Evolutionary conservation across 768 basidiomycete species (phyloP), one percentile per base, ranked within the genome.

Genomic region (Auricularia cornea): DNA sequence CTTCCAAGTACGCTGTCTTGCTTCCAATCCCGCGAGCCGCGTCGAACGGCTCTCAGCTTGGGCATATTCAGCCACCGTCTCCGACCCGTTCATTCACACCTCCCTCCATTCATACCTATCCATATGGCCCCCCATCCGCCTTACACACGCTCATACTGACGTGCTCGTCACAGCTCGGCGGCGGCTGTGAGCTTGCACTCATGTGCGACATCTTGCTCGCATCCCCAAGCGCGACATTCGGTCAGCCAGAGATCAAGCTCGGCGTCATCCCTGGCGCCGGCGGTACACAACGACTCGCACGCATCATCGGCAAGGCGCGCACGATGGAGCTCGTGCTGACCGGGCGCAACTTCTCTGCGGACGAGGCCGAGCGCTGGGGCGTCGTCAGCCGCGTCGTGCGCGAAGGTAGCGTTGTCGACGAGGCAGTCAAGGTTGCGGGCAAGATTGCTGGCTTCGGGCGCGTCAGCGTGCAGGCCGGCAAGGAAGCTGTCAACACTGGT

Each of bases 281-380:
- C 18, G 79, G 79, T 3, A 79, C 77, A 2, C 79, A 80, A 63
- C 74, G 79, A 44, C 73, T 81, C 16, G 77, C 76, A 12, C 70
- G 71, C 54, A 74, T 78, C 8, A 72, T 81, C 69, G 80, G 80
- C 48, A 80, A 79, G 63, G 67, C 67, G 33, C 60, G 81, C 69
- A 83, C 83, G 4, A 84, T 84, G 82, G 83, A 84, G 66, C 76
- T 84, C 72, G 78, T 83, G 62, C 67, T 83, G 31, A 83, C 84
- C 0, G 82, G 83, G 1, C 73, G 78, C 51, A 78, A 70, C 67
- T 73, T 84, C 16, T 70, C 74, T 16, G 83, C 81, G 0, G 69
- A 74, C 31, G 77, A 82, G 59, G 84, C 83, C 0, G 76, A 73
- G 32, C 70, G 71, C 3, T 79, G 78, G 60, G 84, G 83, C 1